A percentile compares a stretch with the other conserved stretches of the same genome.
Evolutionary conservation across 129 eudicot genomes (phyloP).

Genomic region (Artemisia tridentata): DNA sequence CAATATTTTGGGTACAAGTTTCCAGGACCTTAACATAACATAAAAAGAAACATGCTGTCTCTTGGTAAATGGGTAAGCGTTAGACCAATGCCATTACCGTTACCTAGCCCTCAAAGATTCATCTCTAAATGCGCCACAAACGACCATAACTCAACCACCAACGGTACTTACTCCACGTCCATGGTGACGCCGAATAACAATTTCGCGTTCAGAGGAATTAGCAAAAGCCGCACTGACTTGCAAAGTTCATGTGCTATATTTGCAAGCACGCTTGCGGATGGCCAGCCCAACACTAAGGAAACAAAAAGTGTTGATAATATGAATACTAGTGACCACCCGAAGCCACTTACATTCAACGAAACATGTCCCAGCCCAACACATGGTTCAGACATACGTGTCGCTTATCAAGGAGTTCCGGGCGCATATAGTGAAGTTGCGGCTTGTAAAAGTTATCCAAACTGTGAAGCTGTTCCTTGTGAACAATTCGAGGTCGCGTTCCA

Average conservation of each 20-base stretch:
- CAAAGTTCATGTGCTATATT: constrained; percentile 86
- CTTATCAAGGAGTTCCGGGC: constrained; percentile 83
- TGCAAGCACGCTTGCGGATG: constrained; percentile 58
- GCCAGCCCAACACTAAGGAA: constrained; percentile 53
- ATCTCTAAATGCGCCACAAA: too few species aligned
- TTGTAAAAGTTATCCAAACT: constrained; percentile 57
- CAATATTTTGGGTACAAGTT: too few species aligned
- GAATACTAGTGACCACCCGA: constrained; percentile 47
- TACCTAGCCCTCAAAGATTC: too few species aligned
- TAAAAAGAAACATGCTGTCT: too few species aligned
- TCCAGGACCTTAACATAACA: too few species aligned
- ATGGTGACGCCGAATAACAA: neutral
- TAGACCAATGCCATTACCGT: too few species aligned
- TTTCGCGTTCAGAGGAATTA: constrained; percentile 33
- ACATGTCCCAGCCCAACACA: constrained; percentile 74
- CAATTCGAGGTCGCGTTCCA: too few species aligned
- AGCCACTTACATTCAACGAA: constrained; percentile 61
- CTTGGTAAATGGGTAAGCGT: too few species aligned
- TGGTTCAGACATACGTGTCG: too few species aligned
- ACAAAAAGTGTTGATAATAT: constrained; percentile 27
- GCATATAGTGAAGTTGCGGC: constrained; percentile 82
- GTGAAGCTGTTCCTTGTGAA: constrained; percentile 33
- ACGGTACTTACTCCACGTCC: too few species aligned
- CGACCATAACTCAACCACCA: too few species aligned
- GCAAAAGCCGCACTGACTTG: constrained; percentile 72